Base-by-base conservation (phyloP, 2,329 filamentous ascomycete genomes). In the Penicillium oxalicum region DNA sequence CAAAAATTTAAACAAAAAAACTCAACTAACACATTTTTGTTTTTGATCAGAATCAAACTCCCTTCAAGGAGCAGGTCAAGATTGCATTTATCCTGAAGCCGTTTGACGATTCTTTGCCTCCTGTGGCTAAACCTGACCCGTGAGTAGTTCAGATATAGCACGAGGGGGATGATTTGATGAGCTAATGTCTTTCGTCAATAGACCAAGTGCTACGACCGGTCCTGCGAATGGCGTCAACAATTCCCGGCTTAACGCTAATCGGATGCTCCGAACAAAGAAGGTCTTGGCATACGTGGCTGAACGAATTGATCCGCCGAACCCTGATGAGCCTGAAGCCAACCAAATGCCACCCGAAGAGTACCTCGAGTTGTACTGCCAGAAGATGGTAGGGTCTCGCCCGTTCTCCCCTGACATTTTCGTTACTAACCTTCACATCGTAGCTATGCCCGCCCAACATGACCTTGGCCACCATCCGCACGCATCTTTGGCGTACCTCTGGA, bases 261-360 rank as follows among this genome's bases (percentile, higher is more conserved):
- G 91, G 47, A 97, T 98, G 93, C 77, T 98, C 44, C 82, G 93
- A 40, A 89, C 94, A 3, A 91, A 89, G 72, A 98, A 98, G 75
- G 93, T 98, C 25, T 73, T 97, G 49, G 82, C 84, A 0, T 98
- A 98, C 61, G 82, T 98, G 13, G 88, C 90, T 1, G 93, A 98
- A 69, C 81, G 91, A 47, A 91, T 98, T 50, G 91, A 97, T 59
- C 77, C 81, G 6, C 77, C 77, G 3, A 69, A 77, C n/a, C 73
- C 78, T 0, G 77, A 83, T 43, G 77, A 82, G 45, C 73, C 77
- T 3, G 79, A 83, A 43, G 73, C 78, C 8, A 74, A 81, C 45
- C 75, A 74, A 2, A 71, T 94, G 63, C 84, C 80, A 61, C 88
- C 91, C 1, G 91, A 97, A 65, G 89, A 97, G 63, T 96, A 96